Evolutionary conservation across 331 rosid genomes (phyloP).

Genomic region (Telfairia occidentalis): DNA sequence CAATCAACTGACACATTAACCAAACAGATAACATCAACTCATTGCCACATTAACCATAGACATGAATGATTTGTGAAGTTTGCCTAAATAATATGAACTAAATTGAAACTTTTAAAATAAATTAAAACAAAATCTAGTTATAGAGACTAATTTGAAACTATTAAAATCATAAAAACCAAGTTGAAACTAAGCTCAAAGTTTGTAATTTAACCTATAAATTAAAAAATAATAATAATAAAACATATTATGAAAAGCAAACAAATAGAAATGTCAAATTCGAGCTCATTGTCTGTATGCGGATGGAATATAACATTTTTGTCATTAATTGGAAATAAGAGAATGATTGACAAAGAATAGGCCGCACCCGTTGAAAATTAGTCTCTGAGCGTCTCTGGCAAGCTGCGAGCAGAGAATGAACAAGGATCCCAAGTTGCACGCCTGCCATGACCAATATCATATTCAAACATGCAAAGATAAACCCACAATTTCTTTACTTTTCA

Average conservation of each 20-base stretch:
- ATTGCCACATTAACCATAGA: too few species aligned
- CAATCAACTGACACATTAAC: not conserved
- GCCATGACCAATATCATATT: not conserved
- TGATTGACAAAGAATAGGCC: not conserved
- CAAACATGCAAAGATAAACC: not conserved
- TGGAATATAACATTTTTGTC: not conserved
- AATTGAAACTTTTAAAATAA: not conserved
- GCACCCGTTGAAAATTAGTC: not conserved
- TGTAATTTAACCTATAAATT: not conserved
- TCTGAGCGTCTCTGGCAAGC: not conserved
- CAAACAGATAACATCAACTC: not conserved
- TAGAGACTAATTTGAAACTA: not conserved
- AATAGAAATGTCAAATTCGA: not conserved
- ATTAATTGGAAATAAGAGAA: not conserved
- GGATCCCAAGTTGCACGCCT: not conserved
- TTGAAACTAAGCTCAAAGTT: not conserved
- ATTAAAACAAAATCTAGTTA: too few species aligned
- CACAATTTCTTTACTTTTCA: not conserved
- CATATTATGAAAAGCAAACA: too few species aligned
- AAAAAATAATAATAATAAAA: too few species aligned
- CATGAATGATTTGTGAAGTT: not conserved
- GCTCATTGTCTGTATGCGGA: not conserved
- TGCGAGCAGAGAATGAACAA: not conserved
- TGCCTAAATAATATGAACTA: not conserved
- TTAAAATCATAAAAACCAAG: not conserved